Base-by-base conservation (phyloP, 2,329 filamentous ascomycete species). In the Colletotrichum zoysiae region DNA sequence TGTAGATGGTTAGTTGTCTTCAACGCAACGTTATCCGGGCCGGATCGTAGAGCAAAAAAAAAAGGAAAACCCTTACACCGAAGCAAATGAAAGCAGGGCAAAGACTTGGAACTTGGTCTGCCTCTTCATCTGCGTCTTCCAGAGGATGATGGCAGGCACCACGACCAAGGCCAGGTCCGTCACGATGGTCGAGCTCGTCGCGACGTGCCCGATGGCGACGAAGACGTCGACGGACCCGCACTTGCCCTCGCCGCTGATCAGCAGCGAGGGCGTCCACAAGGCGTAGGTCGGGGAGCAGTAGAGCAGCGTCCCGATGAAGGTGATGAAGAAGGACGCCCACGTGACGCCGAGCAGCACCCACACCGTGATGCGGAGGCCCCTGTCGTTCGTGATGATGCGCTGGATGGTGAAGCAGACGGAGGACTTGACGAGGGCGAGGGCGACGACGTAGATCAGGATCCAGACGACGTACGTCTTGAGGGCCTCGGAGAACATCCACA, bases 391-490 rank as follows among this genome's bases (percentile, higher is more conserved):
- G 46, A 76, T 74, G n/a, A 70, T 83, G 12, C 82, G 76, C 44
- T 80, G 78, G 0, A 82, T 79, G 44, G 77, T 79, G 11, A 79
- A 76, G 59, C 82, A 82, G 76, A 77, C 78, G 44, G 81, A 83
- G 23, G 80, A 81, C 53, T 78, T 78, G 74, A 78, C 73, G 23
- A 75, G 67, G 16, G 75, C 73, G 33, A 78, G 65, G 5, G 74
- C 73, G 42, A 67, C 51, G 30, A 78, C 75, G 67, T 78, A 78
- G 20, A 75, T 66, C n/a, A 78, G 56, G 61, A 78, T 78, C 76
- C 77, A 78, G 44, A 78, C 71, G 42, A 76, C 75, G 46, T 77
- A 74, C 40, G 56, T 70, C 65, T 72, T 72, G 46, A 72, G 70
- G 23, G 73, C 75, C 44, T 77, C 77, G n/a, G 71, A 68, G 61